phyloP scores from a whole-genome alignment of 1,284 basidiomycete genomes.

The Ganoderma multipileum region DNA sequence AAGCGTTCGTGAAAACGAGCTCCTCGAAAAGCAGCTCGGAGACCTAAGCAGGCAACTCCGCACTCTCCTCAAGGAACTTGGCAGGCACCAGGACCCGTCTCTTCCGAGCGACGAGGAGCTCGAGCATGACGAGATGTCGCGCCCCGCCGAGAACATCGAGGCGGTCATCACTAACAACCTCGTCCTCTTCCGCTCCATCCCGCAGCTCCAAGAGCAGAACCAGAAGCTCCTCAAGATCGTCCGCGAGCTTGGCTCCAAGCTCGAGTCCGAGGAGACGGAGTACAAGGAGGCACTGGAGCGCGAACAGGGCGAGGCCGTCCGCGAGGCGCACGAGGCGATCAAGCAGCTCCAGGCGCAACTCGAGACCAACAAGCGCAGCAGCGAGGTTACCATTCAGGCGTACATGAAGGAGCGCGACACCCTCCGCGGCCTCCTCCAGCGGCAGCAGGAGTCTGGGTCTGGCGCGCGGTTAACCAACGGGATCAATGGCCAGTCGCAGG shows the following conservation, averaged over 20 bases:
- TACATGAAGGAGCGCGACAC: conserved; percentile 90
- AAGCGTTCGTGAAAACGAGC: conserved; percentile 70
- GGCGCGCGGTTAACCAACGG: conserved; percentile 41
- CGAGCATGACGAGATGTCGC: conserved; percentile 48
- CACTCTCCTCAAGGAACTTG: conserved; percentile 79
- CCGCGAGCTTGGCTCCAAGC: conserved; percentile 78
- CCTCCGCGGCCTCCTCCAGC: conserved; percentile 75
- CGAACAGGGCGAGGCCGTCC: conserved; percentile 83
- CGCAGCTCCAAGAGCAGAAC: conserved; percentile 89
- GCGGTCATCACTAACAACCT: conserved; percentile 89
- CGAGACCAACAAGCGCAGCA: conserved; percentile 69
- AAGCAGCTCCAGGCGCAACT: conserved; percentile 81
- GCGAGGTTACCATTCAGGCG: conserved; percentile 77
- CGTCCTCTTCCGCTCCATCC: conserved; percentile 87
- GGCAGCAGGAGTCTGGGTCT: conserved; percentile 42
- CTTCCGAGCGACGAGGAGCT: conserved; percentile 79
- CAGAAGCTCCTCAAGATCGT: conserved; percentile 86
- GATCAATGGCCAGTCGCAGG: conserved; percentile 35
- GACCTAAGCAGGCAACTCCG: conserved; percentile 92
- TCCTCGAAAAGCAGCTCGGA: conserved; percentile 80
- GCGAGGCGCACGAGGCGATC: conserved; percentile 89
- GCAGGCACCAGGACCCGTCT: conserved; percentile 82
- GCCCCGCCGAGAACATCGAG: conserved; percentile 67
- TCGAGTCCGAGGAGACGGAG: conserved; percentile 80
- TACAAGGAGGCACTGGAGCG: conserved; percentile 68